Base-by-base conservation (phyloP, 768 basidiomycete genomes). In the Russula olivacea region DNA sequence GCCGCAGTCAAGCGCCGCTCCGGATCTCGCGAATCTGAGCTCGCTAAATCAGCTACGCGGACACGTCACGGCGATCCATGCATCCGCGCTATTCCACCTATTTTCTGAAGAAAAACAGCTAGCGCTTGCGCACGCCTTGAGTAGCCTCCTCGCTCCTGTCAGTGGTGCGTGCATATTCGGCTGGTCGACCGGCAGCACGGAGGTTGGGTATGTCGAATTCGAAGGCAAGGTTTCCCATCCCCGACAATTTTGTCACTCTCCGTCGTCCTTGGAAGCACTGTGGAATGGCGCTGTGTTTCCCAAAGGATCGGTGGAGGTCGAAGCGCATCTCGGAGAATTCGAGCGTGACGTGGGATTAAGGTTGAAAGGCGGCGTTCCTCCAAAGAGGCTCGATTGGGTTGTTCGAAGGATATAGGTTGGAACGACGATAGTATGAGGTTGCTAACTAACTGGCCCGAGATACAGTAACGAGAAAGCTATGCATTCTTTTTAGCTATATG, bases 131-230 rank as follows among this genome's bases (percentile, higher is more conserved):
- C 70, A 69, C 30, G 69, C 71, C 11, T 66, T 82, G 23, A 79
- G 77, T 3, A 72, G 74, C 14, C 70, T 83, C 11, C 74, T 83
- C 19, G 73, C 77, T 1, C 75, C 76, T 3, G 68, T 69, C 17
- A 74, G 76, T 1, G 83, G 82, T 1, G 81, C 81, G 2, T 67
- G 78, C 23, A 76, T 83, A 51, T 78, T 81, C 61, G 81, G 83
- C 19, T 65, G 68, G 45, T 81, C 82, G 58, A 69, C 66, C 12
- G 79, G 73, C 11, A 53, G 52, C 5, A 63, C 69, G 19, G 71
- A 75, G 60, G 76, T 73, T 53, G 78, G 78, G 1, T 34, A 25
- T 65, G 9, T 58, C 52, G 61, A 66, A 45, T 51, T 66, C 28
- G 65, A 64, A 3, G 61, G 57, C 32, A 28, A 30, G 8, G 57